A percentile compares a stretch with the other conserved stretches of the same genome.
Evolutionary conservation across 805 yeast genomes (phyloP).

Genomic region (Metschnikowia lachancei): DNA sequence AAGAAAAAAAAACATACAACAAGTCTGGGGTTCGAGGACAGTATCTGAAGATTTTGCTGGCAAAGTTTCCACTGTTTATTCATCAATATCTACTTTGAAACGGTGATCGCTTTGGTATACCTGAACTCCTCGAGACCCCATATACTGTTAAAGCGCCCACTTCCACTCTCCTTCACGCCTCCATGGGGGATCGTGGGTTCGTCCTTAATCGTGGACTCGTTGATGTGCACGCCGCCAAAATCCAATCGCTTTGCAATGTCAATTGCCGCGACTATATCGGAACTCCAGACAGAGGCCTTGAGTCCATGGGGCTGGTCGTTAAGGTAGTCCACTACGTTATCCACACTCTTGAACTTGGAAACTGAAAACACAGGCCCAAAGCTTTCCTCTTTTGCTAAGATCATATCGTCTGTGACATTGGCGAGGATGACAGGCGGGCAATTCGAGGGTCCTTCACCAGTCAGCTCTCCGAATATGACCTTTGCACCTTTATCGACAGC

Average conservation of each 20-base stretch:
- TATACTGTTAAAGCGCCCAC: slow-evolving; percentile 36
- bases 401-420: slow-evolving; percentile 30
- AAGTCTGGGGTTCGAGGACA: background rate
- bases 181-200: slow-evolving; percentile 45
- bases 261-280: slow-evolving; percentile 34
- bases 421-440: slow-evolving; percentile 32
- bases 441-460: background rate
- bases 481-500: slow-evolving; percentile 40
- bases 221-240: slow-evolving; percentile 42
- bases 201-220: slow-evolving; percentile 32
- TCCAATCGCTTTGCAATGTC: slow-evolving; percentile 34
- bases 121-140: slow-evolving; percentile 47
- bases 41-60: background rate
- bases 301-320: slow-evolving; percentile 32
- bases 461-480: slow-evolving; percentile 23
- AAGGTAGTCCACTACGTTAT: slow-evolving; percentile 6
- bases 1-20: background rate
- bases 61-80: too few relatives aligned
- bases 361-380: slow-evolving; percentile 46
- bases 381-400: slow-evolving; percentile 31
- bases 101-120: slow-evolving; percentile 36
- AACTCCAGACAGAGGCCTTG: slow-evolving; percentile 44
- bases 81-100: slow-evolving; percentile 6
- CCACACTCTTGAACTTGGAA: slow-evolving; percentile 22
- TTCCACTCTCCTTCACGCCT: slow-evolving; percentile 40